These are phyloP conservation scores for Coniochaeta hoffmannii DNA, from an alignment of 2,329 filamentous ascomycete species.

Conservation along the genomic window DNA sequence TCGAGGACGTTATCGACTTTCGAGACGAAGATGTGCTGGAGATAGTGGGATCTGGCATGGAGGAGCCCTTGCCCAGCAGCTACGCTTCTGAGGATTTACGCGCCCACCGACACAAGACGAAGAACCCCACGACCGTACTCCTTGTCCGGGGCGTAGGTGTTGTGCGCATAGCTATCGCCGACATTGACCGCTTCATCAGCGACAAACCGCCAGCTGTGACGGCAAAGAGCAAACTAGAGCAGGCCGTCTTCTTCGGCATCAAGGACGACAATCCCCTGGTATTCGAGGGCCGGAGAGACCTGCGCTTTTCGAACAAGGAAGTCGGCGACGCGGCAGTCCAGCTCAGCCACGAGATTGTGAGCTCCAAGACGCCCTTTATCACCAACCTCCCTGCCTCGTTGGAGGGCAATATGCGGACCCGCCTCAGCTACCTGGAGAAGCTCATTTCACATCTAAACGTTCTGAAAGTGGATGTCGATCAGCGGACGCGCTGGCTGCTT, in stretches of 20 bases:
- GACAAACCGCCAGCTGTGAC: constrained; percentile 57
- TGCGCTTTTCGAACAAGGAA: constrained; percentile 61
- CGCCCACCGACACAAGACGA: constrained; percentile 45
- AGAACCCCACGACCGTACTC: constrained; percentile 55
- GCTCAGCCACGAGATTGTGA: constrained; percentile 75
- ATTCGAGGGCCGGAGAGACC: constrained; percentile 61
- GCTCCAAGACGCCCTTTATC: constrained; percentile 68
- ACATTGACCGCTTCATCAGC: constrained; percentile 52
- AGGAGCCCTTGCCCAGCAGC: constrained; percentile 41
- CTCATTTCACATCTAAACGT: constrained; percentile 65
- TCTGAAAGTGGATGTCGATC: constrained; percentile 59
- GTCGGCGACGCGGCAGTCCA: constrained; percentile 68
- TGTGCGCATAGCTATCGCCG: constrained; percentile 50
- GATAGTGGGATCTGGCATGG: constrained; percentile 55
- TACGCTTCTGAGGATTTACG: constrained; percentile 38
- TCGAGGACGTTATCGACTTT: constrained; percentile 83
- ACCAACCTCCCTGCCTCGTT: constrained; percentile 66
- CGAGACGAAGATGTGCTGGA: constrained; percentile 57
- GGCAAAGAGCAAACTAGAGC: constrained; percentile 83
- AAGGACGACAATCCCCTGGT: constrained; percentile 81
- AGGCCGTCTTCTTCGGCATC: constrained; percentile 87
- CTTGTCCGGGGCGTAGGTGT: constrained; percentile 56
- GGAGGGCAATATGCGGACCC: constrained; percentile 70
- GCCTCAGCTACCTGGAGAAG: constrained; percentile 66
- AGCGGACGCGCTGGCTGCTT: constrained; percentile 66